Evolutionary conservation across 1,284 basidiomycete genomes (phyloP), one percentile per base, ranked within the genome.

Genomic region (Anthracocystis setariae): DNA sequence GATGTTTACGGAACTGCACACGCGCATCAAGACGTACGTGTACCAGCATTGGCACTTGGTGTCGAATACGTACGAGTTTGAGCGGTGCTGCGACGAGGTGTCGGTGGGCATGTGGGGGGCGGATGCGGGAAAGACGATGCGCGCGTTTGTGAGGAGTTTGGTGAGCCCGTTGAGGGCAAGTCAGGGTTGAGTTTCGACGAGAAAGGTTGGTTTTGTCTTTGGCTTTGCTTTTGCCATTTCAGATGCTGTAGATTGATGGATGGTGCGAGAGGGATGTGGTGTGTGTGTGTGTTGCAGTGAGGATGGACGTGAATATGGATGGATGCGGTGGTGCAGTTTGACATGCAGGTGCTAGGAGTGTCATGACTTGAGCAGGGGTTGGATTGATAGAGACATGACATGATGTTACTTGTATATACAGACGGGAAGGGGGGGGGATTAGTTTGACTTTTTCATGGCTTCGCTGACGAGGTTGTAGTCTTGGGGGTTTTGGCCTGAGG

Each of bases 51-150:
- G 78, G 78, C 51, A 73, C 12, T 59, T 43, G 7, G 80, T 82
- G 3, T 54, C 68, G 35, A 46, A 58, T 38, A 76, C 74, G 35
- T 46, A 51, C 5, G 77, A 77, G 55, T 82, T 82, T 56, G 80
- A 79, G 20, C 48, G 65, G 9, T 81, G 80, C 62, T 81, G 78
- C 46, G 77, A 80, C 55, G 66, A 82, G 35, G 78, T 82, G 7
- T 67, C 62, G 20, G 43, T 56, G 32, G 80, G 80, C 23, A 74
- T 81, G 61, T 76, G 74, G 74, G 74, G 74, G 15, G 44, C 46
- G 2, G 61, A 72, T 42, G 74, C 74, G 21, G 74, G 74, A 20
- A 70, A 69, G 39, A 71, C 74, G 18, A 42, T 76, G 55, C 53
- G 74, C 1, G 53, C 54, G 13, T 74, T 76, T 60, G 66, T 76